phyloP scores from a whole-genome alignment of 2,329 filamentous ascomycete genomes.

The Leptographium wingfieldii region DNA sequence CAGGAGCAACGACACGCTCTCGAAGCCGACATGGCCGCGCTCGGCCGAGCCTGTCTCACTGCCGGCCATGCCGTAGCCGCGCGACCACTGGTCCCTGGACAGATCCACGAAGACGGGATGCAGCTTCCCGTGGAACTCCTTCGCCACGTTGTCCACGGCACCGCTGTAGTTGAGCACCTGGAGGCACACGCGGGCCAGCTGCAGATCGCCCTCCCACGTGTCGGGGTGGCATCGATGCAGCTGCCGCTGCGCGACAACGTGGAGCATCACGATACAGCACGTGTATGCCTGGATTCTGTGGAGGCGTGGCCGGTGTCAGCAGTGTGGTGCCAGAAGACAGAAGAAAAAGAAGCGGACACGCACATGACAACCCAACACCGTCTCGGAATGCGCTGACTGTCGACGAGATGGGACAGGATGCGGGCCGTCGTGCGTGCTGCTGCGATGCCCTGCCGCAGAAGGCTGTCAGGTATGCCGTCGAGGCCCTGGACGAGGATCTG shows the following conservation, averaged over 20 bases:
- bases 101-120: constrained; percentile 3
- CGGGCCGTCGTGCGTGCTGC: constrained; percentile 17
- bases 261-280: constrained; percentile 18
- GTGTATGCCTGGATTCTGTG: constrained; percentile 20
- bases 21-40: not conserved
- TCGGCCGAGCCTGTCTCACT: not conserved
- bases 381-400: constrained; percentile 13
- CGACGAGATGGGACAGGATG: constrained; percentile 14
- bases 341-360: not conserved
- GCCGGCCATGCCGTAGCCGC: not conserved
- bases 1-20: constrained; percentile 6
- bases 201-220: constrained; percentile 17
- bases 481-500: not conserved
- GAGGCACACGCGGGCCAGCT: constrained; percentile 16
- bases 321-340: not conserved
- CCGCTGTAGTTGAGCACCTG: constrained; percentile 8
- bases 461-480: not conserved
- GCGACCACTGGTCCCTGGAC: not conserved
- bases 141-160: constrained; percentile 3
- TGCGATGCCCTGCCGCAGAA: constrained; percentile 14
- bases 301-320: not conserved
- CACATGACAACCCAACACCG: constrained; percentile 21
- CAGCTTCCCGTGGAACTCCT: constrained; percentile 8
- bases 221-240: constrained; percentile 14
- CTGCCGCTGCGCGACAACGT: constrained; percentile 19